Conservation (phyloP, 371 early-diverging fungal genomes). For the Mortierella sp. region DNA sequence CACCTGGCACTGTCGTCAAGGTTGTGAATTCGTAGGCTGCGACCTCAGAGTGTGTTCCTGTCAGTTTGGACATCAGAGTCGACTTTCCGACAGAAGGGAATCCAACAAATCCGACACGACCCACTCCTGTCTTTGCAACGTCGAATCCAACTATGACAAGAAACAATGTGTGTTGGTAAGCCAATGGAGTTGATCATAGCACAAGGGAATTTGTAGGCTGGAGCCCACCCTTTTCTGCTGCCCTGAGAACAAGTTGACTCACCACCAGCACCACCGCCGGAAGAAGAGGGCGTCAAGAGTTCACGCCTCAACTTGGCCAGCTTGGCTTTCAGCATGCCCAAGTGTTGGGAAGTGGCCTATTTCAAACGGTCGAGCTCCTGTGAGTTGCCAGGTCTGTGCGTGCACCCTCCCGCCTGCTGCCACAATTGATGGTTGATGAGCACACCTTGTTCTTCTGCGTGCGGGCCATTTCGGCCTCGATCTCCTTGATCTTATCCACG, state of each 20-base stretch:
- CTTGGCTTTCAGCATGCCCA: slow-evolving; percentile 98
- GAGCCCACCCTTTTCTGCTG: no score
- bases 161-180: neutral
- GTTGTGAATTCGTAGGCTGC: slow-evolving; percentile 99
- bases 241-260: slow-evolving; percentile 16
- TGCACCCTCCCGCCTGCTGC: neutral
- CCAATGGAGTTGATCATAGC: neutral
- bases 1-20: slow-evolving; percentile 97
- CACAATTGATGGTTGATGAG: neutral
- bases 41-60: slow-evolving; percentile 98
- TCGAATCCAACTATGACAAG: slow-evolving; percentile 85
- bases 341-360: slow-evolving; percentile 94
- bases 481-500: slow-evolving; percentile 85
- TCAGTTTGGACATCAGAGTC: slow-evolving; percentile 97
- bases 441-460: slow-evolving; percentile 93
- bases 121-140: slow-evolving; percentile 97
- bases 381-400: neutral
- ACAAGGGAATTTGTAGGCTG: no score
- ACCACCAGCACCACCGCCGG: slow-evolving; percentile 83
- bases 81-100: slow-evolving; percentile 99
- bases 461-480: slow-evolving; percentile 91
- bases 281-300: slow-evolving; percentile 86
- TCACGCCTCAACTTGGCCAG: slow-evolving; percentile 96
- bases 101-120: slow-evolving; percentile 93
- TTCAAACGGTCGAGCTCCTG: neutral